Base-by-base conservation (phyloP, 2,329 filamentous ascomycete genomes). In the Didymella arachidicola region DNA sequence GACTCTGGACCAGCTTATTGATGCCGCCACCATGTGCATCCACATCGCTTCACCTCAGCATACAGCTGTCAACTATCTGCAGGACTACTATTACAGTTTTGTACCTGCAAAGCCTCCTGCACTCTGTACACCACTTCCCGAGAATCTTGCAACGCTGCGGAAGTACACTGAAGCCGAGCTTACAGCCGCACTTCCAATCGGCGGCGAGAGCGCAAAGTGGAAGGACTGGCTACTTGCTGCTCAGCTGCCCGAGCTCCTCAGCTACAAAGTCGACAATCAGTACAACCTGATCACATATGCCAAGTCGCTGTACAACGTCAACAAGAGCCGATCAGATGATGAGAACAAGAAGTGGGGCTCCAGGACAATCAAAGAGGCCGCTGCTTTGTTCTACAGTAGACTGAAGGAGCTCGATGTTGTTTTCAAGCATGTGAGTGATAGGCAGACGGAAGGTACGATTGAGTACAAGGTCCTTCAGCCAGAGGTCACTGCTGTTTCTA, bases 51-150 rank as follows among this genome's bases (percentile, higher is more conserved):
- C 57, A 2, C 57, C 53, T 1, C 57, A 60, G 29, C 57, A 60
- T 22, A 60, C 52, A 2, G 57, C 57, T 22, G 57, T 60, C 22
- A 60, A 60, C 38, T 56, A 60, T 32, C 53, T 60, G 3, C 57
- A 60, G 19, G 57, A 60, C 53, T 60, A 60, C 47, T 60, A 60
- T 39, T 60, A 60, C 53, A 60, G 57, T 26, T 60, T 60, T 26
- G 52, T 60, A 5, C 52, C 57, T 1, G 41, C 57, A 6, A 60
- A 60, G 19, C 57, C 57, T 10, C 52, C 57, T 2, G 57, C 57
- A 10, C 57, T 60, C 0, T 60, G 57, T 39, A 44, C 38, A 3
- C 52, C 57, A 1, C 44, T 60, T 0, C 57, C 57, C 16, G 45
- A 55, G 16, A 30, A 49, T 14, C 57, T 60, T 10, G 44, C 47